Evolutionary conservation across 176 grass and related monocot species (phyloP).

Genomic region (Poa pratensis): DNA sequence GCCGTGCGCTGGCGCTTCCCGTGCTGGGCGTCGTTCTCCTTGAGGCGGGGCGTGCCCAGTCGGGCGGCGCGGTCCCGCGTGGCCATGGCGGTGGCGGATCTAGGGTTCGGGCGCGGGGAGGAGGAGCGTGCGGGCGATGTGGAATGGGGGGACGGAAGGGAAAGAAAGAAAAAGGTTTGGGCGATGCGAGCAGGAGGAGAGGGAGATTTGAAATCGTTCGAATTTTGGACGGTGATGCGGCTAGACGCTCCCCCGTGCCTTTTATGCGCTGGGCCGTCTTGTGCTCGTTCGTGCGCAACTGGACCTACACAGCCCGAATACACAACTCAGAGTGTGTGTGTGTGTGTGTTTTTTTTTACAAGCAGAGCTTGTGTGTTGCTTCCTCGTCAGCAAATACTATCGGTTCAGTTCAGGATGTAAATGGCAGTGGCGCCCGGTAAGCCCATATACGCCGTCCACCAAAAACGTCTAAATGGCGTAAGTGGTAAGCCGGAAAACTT

Average conservation of each 20-base stretch:
- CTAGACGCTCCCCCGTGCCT: neutral
- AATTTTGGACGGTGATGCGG: neutral
- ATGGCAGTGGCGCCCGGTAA: too few relatives aligned
- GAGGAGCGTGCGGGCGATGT: neutral
- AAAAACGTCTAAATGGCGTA: too few relatives aligned
- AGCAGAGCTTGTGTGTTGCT: too few relatives aligned
- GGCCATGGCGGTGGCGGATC: slow-evolving; percentile 46
- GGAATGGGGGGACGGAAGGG: neutral
- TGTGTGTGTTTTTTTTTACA: too few relatives aligned
- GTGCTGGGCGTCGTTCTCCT: slow-evolving; percentile 48
- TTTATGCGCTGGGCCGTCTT: neutral
- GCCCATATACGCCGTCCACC: too few relatives aligned
- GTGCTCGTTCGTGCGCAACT: neutral
- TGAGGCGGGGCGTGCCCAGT: slow-evolving; percentile 28
- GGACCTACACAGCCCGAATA: neutral
- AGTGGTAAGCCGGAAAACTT: too few relatives aligned
- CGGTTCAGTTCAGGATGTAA: too few relatives aligned
- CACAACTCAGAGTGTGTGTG: too few relatives aligned
- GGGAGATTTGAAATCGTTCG: slow-evolving; percentile 43
- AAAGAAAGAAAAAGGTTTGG: neutral
- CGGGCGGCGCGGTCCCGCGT: slow-evolving; percentile 29
- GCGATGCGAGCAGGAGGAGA: neutral
- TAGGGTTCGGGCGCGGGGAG: neutral
- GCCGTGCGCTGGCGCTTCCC: slow-evolving; percentile 58
- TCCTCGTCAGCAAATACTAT: too few relatives aligned